Percentiles rank a stretch among this genome's conserved stretches.
Conservation (phyloP, 768 basidiomycete species). For the Fomitopsis serialis region DNA sequence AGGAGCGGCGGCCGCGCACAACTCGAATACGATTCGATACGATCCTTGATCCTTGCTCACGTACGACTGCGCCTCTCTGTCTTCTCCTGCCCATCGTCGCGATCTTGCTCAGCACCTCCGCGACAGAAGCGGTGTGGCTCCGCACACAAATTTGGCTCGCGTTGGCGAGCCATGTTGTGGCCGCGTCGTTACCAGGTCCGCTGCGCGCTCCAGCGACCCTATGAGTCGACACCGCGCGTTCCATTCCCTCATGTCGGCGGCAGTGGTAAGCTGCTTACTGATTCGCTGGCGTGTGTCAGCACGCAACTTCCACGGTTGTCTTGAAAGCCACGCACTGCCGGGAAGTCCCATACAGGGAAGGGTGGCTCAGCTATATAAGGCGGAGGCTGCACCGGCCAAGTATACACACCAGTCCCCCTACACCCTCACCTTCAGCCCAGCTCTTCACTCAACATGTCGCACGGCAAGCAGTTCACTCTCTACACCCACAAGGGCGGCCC, state of each 20-base stretch:
- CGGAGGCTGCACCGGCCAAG: too few relatives aligned
- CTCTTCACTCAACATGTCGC: conserved; percentile 12
- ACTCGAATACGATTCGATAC: neutral
- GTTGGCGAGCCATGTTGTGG: neutral
- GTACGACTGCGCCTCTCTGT: neutral
- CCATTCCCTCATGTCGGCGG: too few relatives aligned
- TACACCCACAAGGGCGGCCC: conserved; percentile 16
- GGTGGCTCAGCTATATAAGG: too few relatives aligned
- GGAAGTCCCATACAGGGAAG: too few relatives aligned
- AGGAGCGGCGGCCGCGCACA: neutral
- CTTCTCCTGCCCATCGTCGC: neutral
- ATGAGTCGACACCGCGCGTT: neutral
- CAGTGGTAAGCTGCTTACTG: too few relatives aligned
- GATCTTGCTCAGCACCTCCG: neutral
- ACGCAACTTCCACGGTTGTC: too few relatives aligned
- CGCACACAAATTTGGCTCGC: neutral
- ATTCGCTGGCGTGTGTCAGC: too few relatives aligned
- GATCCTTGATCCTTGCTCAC: neutral
- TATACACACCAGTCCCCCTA: too few relatives aligned
- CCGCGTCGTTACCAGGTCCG: neutral
- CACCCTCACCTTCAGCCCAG: too few relatives aligned
- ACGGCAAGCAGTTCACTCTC: conserved; percentile 23
- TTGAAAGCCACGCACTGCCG: too few relatives aligned
- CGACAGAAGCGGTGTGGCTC: neutral
- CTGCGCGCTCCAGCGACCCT: neutral